Evolutionary conservation across 495 filamentous ascomycete genomes (phyloP), one percentile per base, ranked within the genome.

Genomic region (Podospora didyma): DNA sequence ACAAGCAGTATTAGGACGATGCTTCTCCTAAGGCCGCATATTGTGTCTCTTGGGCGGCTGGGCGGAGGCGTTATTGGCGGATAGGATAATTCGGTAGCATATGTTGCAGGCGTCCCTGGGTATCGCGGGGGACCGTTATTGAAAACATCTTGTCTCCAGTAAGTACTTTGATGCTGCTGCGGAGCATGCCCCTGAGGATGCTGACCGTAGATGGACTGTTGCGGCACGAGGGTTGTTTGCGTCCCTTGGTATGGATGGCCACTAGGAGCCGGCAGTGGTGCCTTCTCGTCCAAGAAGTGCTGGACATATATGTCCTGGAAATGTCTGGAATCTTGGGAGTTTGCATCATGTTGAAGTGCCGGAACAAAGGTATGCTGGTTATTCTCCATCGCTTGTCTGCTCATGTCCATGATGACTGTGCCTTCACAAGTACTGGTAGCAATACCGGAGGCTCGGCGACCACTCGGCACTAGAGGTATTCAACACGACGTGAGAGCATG

Each of bases 11-110:
- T 7, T 9, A 63, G 35, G 28, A 59, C 56, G 9, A 61, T 42
- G 2, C 48, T 20, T 34, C 45, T 53, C 48, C 52, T 54, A 7
- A 66, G 12, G 7, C 61, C 58, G 17, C 54, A 63, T 10, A 66
- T 51, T 28, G 24, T 52, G 51, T 37, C n/a, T 53, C 21, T 26
- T 10, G 21, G 16, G n/a, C n/a, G n/a, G 21, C 44, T 46, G 11
- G 24, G 24, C 28, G 5, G 42, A 16, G 44, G 10, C 10, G 31
- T 41, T 22, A 17, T 50, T 6, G 61, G 61, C 6, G 57, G 54
- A 16, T 48, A 46, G 7, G 19, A 47, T 17, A 60, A 26, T n/a
- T 20, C 44, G 3, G 54, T 24, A 42, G 42, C 20, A 48, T 28
- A 23, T 11, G 20, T 26, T 23, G n/a, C 47, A 1, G 54, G 54